A percentile compares a stretch with the other conserved stretches of the same genome.
Conservation (phyloP, 352 stramenopile species). For the Pythium volutum region DNA sequence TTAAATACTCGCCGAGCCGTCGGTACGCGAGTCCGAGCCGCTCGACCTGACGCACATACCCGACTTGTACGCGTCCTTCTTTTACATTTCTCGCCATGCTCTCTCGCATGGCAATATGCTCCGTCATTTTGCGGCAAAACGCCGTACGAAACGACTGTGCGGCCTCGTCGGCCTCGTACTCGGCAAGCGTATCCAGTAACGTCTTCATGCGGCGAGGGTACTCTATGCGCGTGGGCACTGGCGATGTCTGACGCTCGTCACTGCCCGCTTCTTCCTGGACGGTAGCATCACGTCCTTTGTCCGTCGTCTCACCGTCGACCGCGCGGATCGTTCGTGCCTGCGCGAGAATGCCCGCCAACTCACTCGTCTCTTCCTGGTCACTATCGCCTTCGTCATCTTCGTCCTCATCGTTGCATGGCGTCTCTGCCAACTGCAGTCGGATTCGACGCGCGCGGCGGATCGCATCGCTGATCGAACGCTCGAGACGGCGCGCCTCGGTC, state of each 20-base stretch:
- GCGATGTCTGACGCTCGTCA: neutral
- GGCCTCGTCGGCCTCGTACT: conserved; percentile 28
- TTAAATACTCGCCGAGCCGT: conserved; percentile 32
- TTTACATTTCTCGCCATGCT: neutral
- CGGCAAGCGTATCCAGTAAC: conserved; percentile 38
- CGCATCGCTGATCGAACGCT: conserved; percentile 40
- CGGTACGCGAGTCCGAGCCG: conserved; percentile 37
- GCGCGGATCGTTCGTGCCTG: conserved; percentile 10
- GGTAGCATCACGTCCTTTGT: neutral
- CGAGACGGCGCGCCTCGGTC: conserved; percentile 31
- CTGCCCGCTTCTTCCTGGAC: neutral
- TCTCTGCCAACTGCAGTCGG: conserved; percentile 15
- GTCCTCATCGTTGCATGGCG: neutral
- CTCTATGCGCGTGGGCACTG: conserved; percentile 24
- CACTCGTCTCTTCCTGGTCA: neutral
- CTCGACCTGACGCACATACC: conserved; percentile 10
- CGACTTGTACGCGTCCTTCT: conserved; percentile 7
- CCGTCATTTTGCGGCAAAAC: conserved; percentile 56
- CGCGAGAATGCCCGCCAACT: conserved; percentile 13
- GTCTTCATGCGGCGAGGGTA: conserved; percentile 49
- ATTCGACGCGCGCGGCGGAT: conserved; percentile 41
- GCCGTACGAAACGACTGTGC: conserved; percentile 36
- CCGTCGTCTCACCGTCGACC: neutral
- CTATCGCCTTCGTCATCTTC: conserved; percentile 1
- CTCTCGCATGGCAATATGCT: conserved; percentile 37